Percentiles rank a stretch among this genome's conserved stretches.
Evolutionary conservation across 352 stramenopile genomes (phyloP).

Genomic region (Globisporangium spinosum): DNA sequence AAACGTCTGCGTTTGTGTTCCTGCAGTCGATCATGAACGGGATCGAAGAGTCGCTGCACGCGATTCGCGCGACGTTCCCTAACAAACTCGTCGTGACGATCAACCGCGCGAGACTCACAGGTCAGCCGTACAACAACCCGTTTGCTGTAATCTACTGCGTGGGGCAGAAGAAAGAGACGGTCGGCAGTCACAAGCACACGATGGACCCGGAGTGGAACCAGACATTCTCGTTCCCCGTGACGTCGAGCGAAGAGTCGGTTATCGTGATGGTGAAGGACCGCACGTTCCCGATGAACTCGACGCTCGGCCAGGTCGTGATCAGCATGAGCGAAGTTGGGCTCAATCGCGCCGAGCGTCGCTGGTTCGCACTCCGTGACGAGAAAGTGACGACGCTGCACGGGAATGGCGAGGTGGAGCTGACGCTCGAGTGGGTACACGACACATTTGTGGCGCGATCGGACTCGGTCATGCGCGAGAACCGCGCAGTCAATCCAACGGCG

Average conservation of each 20-base stretch:
- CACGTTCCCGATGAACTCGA: conserved; percentile 72
- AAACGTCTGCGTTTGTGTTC: conserved; percentile 87
- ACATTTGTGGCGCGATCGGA: conserved; percentile 87
- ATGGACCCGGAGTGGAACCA: conserved; percentile 91
- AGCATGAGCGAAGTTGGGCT: conserved; percentile 78
- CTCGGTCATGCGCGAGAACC: conserved; percentile 77
- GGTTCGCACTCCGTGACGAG: conserved; percentile 78
- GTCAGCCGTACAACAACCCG: conserved; percentile 86
- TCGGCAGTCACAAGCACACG: conserved; percentile 84
- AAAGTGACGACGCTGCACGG: conserved; percentile 53
- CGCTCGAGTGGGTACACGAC: conserved; percentile 88
- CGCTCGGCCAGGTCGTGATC: conserved; percentile 67
- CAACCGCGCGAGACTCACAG: conserved; percentile 75
- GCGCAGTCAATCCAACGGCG: conserved; percentile 23
- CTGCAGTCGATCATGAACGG: conserved; percentile 71
- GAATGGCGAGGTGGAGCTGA: conserved; percentile 85
- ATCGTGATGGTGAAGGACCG: conserved; percentile 72
- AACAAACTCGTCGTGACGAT: conserved; percentile 90
- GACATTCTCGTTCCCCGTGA: conserved; percentile 86
- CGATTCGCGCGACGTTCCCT: conserved; percentile 80
- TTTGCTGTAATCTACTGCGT: conserved; percentile 78
- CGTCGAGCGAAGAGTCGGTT: conserved; percentile 63
- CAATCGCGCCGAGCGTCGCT: conserved; percentile 74
- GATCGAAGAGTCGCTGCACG: conserved; percentile 69
- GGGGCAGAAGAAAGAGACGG: conserved; percentile 85